These are phyloP conservation scores for Tolypocladium album DNA, from an alignment of 2,329 filamentous ascomycete species.

Conservation along the genomic window DNA sequence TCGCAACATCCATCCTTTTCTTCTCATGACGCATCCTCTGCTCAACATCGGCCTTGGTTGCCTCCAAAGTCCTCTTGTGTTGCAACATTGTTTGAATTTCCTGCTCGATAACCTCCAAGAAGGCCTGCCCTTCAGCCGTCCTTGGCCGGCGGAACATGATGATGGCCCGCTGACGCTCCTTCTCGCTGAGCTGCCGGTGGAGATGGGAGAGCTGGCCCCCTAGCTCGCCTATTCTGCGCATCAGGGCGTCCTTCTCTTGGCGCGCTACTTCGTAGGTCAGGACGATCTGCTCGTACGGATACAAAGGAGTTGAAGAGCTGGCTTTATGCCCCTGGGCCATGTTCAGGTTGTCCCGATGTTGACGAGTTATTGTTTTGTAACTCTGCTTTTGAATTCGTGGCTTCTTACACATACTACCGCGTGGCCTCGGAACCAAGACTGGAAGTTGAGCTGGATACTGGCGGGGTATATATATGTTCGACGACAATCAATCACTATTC, in stretches of 20 bases:
- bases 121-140: neutral
- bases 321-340: neutral
- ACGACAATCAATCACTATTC: neutral
- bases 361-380: neutral
- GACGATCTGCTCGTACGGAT: neutral
- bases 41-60: neutral
- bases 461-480: neutral
- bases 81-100: neutral
- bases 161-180: neutral
- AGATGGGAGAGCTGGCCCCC: neutral
- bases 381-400: neutral
- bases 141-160: neutral
- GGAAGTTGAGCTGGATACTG: neutral
- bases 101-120: neutral
- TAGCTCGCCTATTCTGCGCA: conserved; percentile 3
- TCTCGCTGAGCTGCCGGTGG: neutral
- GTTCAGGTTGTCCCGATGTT: neutral
- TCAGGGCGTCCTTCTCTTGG: neutral
- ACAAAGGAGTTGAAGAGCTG: neutral
- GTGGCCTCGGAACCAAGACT: neutral
- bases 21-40: neutral
- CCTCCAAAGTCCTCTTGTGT: neutral
- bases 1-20: neutral
- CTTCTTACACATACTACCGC: neutral
- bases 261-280: neutral